A percentile compares a stretch with the other conserved stretches of the same genome.
Conservation (phyloP, 805 yeast genomes). For the Starmera quercuum region DNA sequence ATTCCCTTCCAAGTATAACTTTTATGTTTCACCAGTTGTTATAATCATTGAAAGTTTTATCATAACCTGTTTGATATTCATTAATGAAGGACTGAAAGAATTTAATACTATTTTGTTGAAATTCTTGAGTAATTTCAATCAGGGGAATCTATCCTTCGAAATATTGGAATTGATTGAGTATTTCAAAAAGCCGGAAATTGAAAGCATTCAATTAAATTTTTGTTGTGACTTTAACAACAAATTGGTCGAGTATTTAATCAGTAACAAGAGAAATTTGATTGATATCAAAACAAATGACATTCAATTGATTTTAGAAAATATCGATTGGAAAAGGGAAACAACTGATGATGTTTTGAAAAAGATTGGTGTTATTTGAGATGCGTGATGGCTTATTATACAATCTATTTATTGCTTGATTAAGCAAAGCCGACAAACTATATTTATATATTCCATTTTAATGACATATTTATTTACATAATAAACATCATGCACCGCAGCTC, state of each 20-base stretch:
- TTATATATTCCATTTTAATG: no score
- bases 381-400: neutral
- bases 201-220: neutral
- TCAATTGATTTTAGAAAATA: conserved; percentile 21
- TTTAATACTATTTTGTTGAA: conserved; percentile 6
- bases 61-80: conserved; percentile 7
- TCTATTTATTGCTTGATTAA: conserved; percentile 4
- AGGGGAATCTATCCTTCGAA: neutral
- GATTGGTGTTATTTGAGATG: conserved; percentile 19
- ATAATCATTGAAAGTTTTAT: conserved; percentile 9
- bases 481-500: no score
- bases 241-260: neutral
- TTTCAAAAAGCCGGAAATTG: neutral
- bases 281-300: conserved; percentile 13
- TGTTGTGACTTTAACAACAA: neutral
- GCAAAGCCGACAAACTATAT: no score
- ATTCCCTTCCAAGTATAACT: neutral
- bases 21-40: neutral
- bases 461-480: no score
- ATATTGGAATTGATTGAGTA: neutral
- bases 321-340: conserved; percentile 25
- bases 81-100: conserved; percentile 9
- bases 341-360: conserved; percentile 27
- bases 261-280: neutral
- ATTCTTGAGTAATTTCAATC: conserved; percentile 1